phyloP scores from a whole-genome alignment of 306 rosid species.

The Lathyrus sativus region DNA sequence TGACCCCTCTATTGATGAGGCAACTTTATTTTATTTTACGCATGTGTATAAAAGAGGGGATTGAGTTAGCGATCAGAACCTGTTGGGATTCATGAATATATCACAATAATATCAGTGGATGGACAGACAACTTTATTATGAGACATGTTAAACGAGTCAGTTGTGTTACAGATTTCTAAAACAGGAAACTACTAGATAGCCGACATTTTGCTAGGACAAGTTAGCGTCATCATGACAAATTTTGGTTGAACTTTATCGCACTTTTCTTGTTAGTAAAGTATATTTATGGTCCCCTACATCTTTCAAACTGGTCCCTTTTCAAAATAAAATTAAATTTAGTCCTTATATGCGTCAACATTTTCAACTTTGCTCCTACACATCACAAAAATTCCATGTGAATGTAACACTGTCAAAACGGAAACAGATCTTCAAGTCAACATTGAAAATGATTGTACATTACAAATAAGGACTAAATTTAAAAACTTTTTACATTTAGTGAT shows the following conservation, averaged over 20 bases:
- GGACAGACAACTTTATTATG: not conserved
- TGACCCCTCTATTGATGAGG: constrained; percentile 8
- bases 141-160: constrained; percentile 14
- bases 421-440: not conserved
- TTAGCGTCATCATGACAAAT: not conserved
- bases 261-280: not conserved
- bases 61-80: not conserved
- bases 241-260: not conserved
- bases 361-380: not conserved
- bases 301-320: not conserved
- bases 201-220: not conserved
- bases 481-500: not conserved
- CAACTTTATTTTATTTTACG: not conserved
- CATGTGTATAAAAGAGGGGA: not conserved
- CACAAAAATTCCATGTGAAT: constrained; percentile 18
- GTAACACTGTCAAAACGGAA: not conserved
- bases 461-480: constrained; percentile 8
- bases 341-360: not conserved
- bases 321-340: not conserved
- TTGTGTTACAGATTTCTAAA: constrained; percentile 18
- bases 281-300: not conserved
- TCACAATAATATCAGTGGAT: not conserved
- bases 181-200: constrained; percentile 8
- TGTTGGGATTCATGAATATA: not conserved
- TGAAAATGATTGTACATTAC: constrained; percentile 17